Base-by-base conservation (phyloP, 1,284 basidiomycete genomes). In the Mycosarcoma maydis region DNA sequence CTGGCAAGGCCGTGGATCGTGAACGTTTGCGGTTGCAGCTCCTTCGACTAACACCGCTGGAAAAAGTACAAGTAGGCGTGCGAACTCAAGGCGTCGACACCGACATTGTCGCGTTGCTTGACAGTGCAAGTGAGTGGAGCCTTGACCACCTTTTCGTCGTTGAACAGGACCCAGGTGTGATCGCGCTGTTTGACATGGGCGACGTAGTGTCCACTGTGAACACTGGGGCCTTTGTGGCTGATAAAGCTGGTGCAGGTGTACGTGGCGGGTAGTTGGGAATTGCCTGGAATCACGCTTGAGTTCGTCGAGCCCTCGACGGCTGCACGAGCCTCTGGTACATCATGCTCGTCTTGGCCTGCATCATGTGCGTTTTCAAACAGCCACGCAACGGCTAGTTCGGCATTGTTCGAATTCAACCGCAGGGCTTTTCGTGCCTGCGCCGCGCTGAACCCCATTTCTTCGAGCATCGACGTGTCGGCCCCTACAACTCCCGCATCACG, bases 321-420 rank as follows among this genome's bases (percentile, higher is more conserved):
- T 19, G 6, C 52, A 7, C 9, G 29, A n/a, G 33, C 44, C 3
- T 36, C 46, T 10, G 43, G 22, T n/a, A 57, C 2, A 80, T 64
- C 16, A 78, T 73, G 3, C 7, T 17, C n/a, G 16, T 89, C 88
- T 2, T 75, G 91, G 19, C 92, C 93, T 2, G 82, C 85, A 73
- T 97, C 94, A 55, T 92, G 92, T 0, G 94, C 90, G 77, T 98
- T 91, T 62, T 87, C 92, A 84, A 98, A 98, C n/a, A 98, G 84
- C 95, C 95, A 98, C 70, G 96, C 94, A 3, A 98, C 88, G 0
- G 94, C 94, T 22, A 90, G 87, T 73, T 95, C 94, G 0, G 88
- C 83, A 75, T 92, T 87, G 17, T 89, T 89, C 38, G 84, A 85
- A 90, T 94, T 92, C 79, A 95, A 88, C 1, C 88, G 85, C 13